A percentile compares a stretch with the other conserved stretches of the same genome.
Conservation (phyloP, 495 filamentous ascomycete species). For the Tuber indicum region DNA sequence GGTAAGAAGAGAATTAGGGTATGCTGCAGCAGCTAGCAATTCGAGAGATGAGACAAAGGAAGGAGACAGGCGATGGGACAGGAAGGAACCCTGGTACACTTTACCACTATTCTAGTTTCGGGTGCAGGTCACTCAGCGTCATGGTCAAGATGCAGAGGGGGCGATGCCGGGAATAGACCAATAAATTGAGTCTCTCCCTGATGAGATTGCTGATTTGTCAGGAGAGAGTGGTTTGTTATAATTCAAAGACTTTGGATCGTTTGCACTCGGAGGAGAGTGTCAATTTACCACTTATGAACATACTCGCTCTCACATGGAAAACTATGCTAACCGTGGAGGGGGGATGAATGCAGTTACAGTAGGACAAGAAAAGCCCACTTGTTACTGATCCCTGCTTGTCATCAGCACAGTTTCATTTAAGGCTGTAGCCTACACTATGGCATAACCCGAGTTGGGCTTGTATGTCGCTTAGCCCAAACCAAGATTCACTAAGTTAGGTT, state of each 20-base stretch:
- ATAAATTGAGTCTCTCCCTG: constrained; percentile 33
- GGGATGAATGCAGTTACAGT: too few relatives aligned
- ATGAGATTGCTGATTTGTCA: constrained; percentile 49
- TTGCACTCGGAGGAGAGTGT: constrained; percentile 39
- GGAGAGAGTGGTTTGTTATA: constrained; percentile 53
- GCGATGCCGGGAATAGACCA: constrained; percentile 21
- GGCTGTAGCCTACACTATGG: too few relatives aligned
- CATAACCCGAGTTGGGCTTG: too few relatives aligned
- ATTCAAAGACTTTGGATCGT: constrained; percentile 65
- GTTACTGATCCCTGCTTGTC: too few relatives aligned
- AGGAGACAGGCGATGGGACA: constrained; percentile 42
- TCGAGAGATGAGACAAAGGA: constrained; percentile 29
- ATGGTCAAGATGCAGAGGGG: constrained; percentile 20
- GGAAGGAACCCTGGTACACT: constrained; percentile 53
- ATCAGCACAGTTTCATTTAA: too few relatives aligned
- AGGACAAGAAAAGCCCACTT: too few relatives aligned
- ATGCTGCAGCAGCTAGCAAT: constrained; percentile 12
- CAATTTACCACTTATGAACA: too few relatives aligned
- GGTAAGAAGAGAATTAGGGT: constrained; percentile 31
- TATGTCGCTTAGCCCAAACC: too few relatives aligned
- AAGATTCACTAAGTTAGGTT: too few relatives aligned
- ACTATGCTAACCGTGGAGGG: too few relatives aligned
- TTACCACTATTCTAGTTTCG: constrained; percentile 65
- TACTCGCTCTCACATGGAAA: too few relatives aligned
- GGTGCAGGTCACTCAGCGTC: constrained; percentile 57